Evolutionary conservation across 1,284 basidiomycete species (phyloP).

Genomic region (Stereum hirsutum): DNA sequence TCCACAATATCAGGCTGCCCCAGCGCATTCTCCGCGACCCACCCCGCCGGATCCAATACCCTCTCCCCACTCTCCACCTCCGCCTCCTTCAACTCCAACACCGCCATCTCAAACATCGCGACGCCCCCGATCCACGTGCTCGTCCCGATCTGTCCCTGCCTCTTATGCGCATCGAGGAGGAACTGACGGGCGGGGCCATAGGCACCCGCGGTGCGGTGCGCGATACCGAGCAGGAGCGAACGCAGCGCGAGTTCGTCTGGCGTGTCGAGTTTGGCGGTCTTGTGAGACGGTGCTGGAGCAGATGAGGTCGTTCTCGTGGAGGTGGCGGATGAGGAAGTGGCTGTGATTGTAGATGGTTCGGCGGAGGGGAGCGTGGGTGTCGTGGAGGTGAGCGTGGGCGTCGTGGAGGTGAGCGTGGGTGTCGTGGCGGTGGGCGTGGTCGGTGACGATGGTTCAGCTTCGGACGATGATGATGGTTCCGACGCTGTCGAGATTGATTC

Average conservation of each 20-base stretch:
- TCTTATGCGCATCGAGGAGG: constrained; percentile 39
- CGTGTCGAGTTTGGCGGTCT: constrained; percentile 36
- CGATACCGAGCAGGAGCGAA: constrained; percentile 56
- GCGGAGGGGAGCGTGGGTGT: too few species aligned
- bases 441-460: neutral
- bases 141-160: constrained; percentile 29
- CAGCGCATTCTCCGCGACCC: constrained; percentile 5
- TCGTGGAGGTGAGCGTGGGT: neutral
- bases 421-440: constrained; percentile 7
- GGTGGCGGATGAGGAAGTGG: too few species aligned
- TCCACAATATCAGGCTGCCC: constrained; percentile 1
- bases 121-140: constrained; percentile 63
- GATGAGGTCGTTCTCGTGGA: too few species aligned
- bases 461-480: too few species aligned
- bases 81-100: constrained; percentile 51
- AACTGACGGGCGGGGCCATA: constrained; percentile 35
- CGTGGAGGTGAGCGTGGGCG: neutral
- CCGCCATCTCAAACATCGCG: constrained; percentile 57
- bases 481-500: too few species aligned
- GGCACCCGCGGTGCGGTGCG: constrained; percentile 46
- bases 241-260: constrained; percentile 64
- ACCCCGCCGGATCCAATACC: too few species aligned
- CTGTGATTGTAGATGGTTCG: too few species aligned
- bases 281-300: neutral
- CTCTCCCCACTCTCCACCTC: constrained; percentile 20